Conservation (phyloP, 257 asterid species). For the Salvia splendens region DNA sequence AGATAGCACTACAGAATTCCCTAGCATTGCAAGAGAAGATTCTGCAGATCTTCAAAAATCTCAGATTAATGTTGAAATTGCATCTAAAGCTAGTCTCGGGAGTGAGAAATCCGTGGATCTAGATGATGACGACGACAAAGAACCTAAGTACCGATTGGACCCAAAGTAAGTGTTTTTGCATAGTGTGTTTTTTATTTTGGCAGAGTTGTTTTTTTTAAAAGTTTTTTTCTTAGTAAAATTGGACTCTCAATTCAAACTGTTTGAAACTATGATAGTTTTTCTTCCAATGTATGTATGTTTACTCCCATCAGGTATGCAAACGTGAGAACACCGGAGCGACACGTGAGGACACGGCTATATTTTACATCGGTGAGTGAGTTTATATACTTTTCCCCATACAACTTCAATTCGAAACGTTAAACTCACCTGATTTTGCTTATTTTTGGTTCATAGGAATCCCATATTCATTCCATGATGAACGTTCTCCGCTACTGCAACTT, state of each 20-base stretch:
- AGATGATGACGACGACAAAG: slow-evolving; percentile 87
- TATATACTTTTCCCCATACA: background rate
- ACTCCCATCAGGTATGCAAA: slow-evolving; percentile 70
- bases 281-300: slow-evolving; percentile 30
- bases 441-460: slow-evolving; percentile 74
- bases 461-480: slow-evolving; percentile 94
- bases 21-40: slow-evolving; percentile 55
- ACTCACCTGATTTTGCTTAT: slow-evolving; percentile 8
- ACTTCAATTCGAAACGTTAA: background rate
- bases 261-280: slow-evolving; percentile 19
- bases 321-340: slow-evolving; percentile 85
- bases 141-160: slow-evolving; percentile 90
- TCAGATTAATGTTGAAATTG: slow-evolving; percentile 46
- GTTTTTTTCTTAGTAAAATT: slow-evolving; percentile 14
- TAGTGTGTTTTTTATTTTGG: background rate
- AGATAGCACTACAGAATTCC: slow-evolving; percentile 44
- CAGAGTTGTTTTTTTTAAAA: background rate
- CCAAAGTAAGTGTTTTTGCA: slow-evolving; percentile 59
- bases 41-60: slow-evolving; percentile 49
- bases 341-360: slow-evolving; percentile 88
- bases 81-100: slow-evolving; percentile 55
- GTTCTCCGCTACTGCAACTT: slow-evolving; percentile 97
- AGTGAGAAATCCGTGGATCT: slow-evolving; percentile 67
- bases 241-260: background rate
- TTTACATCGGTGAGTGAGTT: slow-evolving; percentile 76